Conservation (phyloP, 2,329 filamentous ascomycete genomes). For the Aspergillus fumigatiaffinis region DNA sequence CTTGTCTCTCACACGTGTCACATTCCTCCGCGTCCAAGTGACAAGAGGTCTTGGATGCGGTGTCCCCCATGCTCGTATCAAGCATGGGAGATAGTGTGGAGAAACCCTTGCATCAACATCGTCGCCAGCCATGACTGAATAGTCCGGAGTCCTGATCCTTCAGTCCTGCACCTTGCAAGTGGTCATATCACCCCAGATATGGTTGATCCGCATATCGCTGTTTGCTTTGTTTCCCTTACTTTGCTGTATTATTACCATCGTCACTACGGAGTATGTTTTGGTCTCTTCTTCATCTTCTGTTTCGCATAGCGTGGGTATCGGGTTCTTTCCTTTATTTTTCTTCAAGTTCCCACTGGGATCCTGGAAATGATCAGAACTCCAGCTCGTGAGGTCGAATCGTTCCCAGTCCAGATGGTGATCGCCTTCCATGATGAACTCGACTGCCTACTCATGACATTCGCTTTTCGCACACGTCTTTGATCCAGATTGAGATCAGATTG, state of each 20-base stretch:
- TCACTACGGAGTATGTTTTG: background rate
- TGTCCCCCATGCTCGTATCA: background rate
- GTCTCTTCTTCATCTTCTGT: constrained; percentile 7
- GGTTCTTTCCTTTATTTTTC: constrained; percentile 9
- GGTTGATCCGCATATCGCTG: background rate
- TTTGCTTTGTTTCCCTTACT: constrained; percentile 3
- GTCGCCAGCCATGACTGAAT: background rate
- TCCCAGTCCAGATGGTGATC: background rate
- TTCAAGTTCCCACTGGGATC: background rate
- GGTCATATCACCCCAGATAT: background rate
- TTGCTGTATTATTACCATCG: constrained; percentile 9
- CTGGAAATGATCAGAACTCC: background rate
- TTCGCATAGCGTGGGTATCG: constrained; percentile 32
- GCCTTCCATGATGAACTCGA: background rate
- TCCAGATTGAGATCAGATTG: background rate
- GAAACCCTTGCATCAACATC: background rate
- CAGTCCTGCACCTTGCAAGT: background rate
- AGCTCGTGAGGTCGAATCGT: background rate
- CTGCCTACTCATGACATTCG: background rate
- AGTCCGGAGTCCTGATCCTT: background rate
- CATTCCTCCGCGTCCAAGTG: constrained; percentile 5
- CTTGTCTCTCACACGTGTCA: constrained; percentile 13
- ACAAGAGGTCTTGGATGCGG: background rate
- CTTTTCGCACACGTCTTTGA: background rate
- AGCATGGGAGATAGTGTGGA: constrained; percentile 1